Evolutionary conservation across 352 stramenopile genomes (phyloP).

Genomic region (Pythium aquatile): DNA sequence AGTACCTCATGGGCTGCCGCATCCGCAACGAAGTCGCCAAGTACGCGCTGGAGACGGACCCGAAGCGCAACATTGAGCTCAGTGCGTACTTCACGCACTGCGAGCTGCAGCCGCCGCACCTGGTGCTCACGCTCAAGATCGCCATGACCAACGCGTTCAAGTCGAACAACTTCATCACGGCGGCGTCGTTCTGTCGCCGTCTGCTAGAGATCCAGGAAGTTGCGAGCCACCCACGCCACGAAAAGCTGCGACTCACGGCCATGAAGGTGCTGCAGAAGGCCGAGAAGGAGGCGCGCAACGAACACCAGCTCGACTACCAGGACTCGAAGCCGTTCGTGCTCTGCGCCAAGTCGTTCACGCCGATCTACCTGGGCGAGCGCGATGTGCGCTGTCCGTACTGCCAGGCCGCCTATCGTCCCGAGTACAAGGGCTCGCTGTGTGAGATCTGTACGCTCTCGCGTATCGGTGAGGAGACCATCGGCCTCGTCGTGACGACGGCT

Average conservation of each 20-base stretch:
- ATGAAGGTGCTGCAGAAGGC: slow-evolving; percentile 98
- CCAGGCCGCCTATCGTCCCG: slow-evolving; percentile 85
- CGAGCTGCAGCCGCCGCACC: slow-evolving; percentile 96
- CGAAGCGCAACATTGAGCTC: slow-evolving; percentile 94
- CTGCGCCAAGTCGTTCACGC: slow-evolving; percentile 93
- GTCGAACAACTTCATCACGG: slow-evolving; percentile 99
- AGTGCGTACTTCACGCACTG: slow-evolving; percentile 99
- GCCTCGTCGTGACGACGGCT: slow-evolving; percentile 86
- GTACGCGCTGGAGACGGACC: slow-evolving; percentile 63
- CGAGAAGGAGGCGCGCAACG: slow-evolving; percentile 98
- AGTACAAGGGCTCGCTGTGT: slow-evolving; percentile 91
- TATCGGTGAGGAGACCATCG: slow-evolving; percentile 95
- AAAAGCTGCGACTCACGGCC: slow-evolving; percentile 95
- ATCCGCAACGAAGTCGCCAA: slow-evolving; percentile 90
- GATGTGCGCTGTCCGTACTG: slow-evolving; percentile 96
- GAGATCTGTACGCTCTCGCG: slow-evolving; percentile 91
- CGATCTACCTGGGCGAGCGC: slow-evolving; percentile 93
- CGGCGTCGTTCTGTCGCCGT: slow-evolving; percentile 97
- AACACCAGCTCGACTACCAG: slow-evolving; percentile 97
- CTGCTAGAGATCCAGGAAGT: slow-evolving; percentile 98
- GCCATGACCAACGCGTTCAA: slow-evolving; percentile 99
- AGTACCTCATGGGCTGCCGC: slow-evolving; percentile 98
- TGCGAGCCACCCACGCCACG: slow-evolving; percentile 79
- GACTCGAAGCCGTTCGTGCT: slow-evolving; percentile 96
- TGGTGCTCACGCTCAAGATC: slow-evolving; percentile 98